A percentile compares a stretch with the other conserved stretches of the same genome.
Conservation (phyloP, 208 protist species). For the Tetramitus jugosus region DNA sequence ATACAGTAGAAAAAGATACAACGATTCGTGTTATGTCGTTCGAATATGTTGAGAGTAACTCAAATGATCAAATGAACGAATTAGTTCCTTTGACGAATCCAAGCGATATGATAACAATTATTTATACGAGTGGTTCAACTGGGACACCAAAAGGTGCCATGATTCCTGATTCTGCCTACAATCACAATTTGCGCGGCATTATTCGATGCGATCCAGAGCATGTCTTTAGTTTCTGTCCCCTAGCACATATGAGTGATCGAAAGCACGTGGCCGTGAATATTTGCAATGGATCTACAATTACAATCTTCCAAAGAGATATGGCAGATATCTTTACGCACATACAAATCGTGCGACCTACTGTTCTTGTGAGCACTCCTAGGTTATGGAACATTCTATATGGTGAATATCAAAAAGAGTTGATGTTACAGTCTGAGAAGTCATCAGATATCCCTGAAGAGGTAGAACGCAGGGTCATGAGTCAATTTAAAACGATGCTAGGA, state of each 20-base stretch:
- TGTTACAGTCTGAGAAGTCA: background rate
- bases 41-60: background rate
- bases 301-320: background rate
- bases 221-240: slow-evolving; percentile 7
- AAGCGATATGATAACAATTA: background rate
- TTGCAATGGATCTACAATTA: background rate
- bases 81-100: background rate
- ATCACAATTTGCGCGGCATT: background rate
- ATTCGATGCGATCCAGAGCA: background rate
- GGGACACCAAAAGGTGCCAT: slow-evolving; percentile 3
- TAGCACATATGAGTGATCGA: slow-evolving; percentile 13
- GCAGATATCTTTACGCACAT: background rate
- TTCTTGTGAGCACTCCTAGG: background rate
- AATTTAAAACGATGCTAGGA: background rate
- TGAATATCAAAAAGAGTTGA: background rate
- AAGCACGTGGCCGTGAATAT: background rate
- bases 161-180: background rate
- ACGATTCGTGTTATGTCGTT: too few relatives aligned
- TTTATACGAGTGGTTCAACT: background rate
- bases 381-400: slow-evolving; percentile 6
- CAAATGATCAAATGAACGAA: background rate
- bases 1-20: too few relatives aligned
- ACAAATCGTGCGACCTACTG: background rate
- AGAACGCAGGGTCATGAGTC: background rate
- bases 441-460: background rate